phyloP scores from a whole-genome alignment of 2,329 filamentous ascomycete species.

The Drechslerella stenobrocha region DNA sequence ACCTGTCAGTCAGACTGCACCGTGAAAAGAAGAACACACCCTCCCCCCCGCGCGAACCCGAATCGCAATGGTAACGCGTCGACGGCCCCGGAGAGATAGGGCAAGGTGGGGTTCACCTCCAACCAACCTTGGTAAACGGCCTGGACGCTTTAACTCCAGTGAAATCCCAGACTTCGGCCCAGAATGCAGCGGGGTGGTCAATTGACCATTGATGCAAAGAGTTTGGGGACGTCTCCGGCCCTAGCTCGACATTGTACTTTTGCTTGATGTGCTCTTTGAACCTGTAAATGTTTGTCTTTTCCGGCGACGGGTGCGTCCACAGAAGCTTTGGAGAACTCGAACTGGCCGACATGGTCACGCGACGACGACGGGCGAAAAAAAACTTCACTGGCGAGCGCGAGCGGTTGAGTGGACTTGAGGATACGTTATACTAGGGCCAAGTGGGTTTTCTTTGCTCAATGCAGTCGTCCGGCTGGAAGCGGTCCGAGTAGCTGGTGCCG shows the following conservation, averaged over 20 bases:
- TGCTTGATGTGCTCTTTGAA: constrained; percentile 51
- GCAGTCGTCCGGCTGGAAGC: neutral
- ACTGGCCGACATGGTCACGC: constrained; percentile 27
- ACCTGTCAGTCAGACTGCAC: neutral
- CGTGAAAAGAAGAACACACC: neutral
- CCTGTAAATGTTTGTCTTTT: constrained; percentile 49
- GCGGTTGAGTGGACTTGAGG: no score
- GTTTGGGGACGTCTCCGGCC: constrained; percentile 64
- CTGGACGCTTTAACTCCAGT: constrained; percentile 72
- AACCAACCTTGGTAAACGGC: constrained; percentile 64
- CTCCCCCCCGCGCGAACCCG: no score
- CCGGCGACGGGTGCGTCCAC: constrained; percentile 51
- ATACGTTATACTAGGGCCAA: neutral
- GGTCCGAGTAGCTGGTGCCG: neutral
- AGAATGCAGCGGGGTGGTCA: constrained; percentile 73
- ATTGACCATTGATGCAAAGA: constrained; percentile 86
- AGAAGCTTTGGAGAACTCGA: constrained; percentile 36
- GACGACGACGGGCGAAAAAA: no score
- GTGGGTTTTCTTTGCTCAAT: neutral
- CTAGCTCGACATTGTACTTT: constrained; percentile 65
- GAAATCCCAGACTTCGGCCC: constrained; percentile 83
- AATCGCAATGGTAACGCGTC: no score
- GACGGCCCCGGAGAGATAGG: constrained; percentile 7
- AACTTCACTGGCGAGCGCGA: no score
- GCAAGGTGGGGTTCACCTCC: constrained; percentile 36